Conservation (phyloP, 352 stramenopile genomes). For the Pythium chondricola region DNA sequence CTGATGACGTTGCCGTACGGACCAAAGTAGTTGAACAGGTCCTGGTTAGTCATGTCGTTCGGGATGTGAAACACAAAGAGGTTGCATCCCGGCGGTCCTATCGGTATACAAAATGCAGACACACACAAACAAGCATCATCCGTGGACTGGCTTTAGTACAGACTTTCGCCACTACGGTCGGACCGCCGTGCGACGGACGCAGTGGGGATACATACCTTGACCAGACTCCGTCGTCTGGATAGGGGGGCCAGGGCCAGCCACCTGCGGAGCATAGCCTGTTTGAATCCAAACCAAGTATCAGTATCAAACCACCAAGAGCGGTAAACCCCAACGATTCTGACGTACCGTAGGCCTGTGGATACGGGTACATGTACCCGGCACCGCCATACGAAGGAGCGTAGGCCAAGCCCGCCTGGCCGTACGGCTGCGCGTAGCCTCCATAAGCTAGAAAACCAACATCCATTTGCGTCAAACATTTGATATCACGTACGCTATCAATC, state of each 20-base stretch:
- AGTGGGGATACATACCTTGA: constrained; percentile 84
- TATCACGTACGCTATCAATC: too few species aligned
- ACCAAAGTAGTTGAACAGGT: constrained; percentile 96
- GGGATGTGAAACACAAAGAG: constrained; percentile 98
- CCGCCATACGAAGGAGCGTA: constrained; percentile 69
- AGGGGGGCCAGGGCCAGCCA: constrained; percentile 76
- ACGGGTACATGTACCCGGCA: constrained; percentile 83
- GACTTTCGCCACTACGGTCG: constrained; percentile 1
- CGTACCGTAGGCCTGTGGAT: constrained; percentile 74
- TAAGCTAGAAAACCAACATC: constrained; percentile 32
- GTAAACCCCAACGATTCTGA: background rate
- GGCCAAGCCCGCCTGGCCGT: constrained; percentile 70
- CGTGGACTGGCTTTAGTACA: constrained; percentile 20
- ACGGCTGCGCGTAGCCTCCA: constrained; percentile 64
- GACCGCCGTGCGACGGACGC: constrained; percentile 5
- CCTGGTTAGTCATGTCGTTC: constrained; percentile 96
- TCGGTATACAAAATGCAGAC: constrained; percentile 21
- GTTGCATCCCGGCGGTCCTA: constrained; percentile 94
- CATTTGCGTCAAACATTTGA: too few species aligned
- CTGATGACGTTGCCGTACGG: constrained; percentile 95
- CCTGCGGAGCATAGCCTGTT: constrained; percentile 74
- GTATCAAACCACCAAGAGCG: background rate
- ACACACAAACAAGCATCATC: constrained; percentile 31
- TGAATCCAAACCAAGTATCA: background rate
- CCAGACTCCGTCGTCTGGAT: constrained; percentile 86